Conservation (phyloP, 1,284 basidiomycete genomes). For the Lentinula novae-zelandiae region DNA sequence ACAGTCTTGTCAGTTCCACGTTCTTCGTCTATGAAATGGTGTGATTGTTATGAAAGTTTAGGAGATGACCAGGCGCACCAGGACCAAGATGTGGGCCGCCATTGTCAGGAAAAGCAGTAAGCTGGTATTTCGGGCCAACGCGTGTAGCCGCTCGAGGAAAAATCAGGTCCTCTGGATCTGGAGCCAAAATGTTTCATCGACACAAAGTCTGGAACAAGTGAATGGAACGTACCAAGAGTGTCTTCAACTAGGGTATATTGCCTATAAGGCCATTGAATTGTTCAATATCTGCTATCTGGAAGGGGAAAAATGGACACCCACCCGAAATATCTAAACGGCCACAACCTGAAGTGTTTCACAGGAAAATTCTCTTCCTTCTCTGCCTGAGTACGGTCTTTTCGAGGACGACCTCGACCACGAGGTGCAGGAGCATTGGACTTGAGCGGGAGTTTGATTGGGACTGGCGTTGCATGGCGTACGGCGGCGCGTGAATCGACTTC, state of each 20-base stretch:
- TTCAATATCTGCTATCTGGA: not conserved
- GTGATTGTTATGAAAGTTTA: not conserved
- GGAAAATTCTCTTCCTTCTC: slow-evolving; percentile 75
- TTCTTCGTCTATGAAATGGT: slow-evolving; percentile 40
- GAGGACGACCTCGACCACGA: slow-evolving; percentile 64
- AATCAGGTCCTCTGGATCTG: slow-evolving; percentile 92
- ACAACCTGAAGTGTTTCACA: slow-evolving; percentile 85
- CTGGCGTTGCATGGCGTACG: slow-evolving; percentile 33
- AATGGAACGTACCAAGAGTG: slow-evolving; percentile 67
- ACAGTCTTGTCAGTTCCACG: slow-evolving; percentile 74
- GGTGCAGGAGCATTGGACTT: slow-evolving; percentile 70
- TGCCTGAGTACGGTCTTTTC: slow-evolving; percentile 63
- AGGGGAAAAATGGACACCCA: slow-evolving; percentile 34
- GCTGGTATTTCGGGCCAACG: slow-evolving; percentile 83
- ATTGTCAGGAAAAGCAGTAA: slow-evolving; percentile 50
- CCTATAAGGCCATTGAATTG: slow-evolving; percentile 33
- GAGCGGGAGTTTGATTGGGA: slow-evolving; percentile 31
- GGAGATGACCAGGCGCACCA: slow-evolving; percentile 29
- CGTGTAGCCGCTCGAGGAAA: slow-evolving; percentile 90
- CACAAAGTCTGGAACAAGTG: not conserved
- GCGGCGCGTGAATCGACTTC: slow-evolving; percentile 76
- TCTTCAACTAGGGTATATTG: slow-evolving; percentile 90
- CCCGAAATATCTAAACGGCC: slow-evolving; percentile 98
- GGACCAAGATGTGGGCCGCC: slow-evolving; percentile 33
- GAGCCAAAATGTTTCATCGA: slow-evolving; percentile 8